Evolutionary conservation across 495 filamentous ascomycete genomes (phyloP).

Genomic region (Aspergillus sparsus): DNA sequence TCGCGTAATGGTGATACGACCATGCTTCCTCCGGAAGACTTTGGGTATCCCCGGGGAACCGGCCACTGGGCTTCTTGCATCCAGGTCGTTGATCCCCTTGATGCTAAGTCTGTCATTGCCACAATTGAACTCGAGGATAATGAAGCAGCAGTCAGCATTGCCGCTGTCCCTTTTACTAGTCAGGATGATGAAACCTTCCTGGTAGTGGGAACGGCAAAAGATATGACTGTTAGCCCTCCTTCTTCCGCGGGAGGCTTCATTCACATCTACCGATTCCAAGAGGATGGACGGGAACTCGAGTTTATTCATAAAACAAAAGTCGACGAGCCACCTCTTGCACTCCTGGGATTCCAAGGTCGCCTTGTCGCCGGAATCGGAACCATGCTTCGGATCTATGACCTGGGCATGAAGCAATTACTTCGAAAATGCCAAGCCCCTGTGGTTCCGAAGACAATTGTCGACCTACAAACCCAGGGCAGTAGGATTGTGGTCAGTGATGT

Average conservation of each 20-base stretch:
- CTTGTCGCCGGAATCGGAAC: conserved; percentile 82
- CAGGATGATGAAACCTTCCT: conserved; percentile 90
- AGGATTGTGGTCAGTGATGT: conserved; percentile 91
- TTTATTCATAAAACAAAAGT: conserved; percentile 96
- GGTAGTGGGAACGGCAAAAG: conserved; percentile 89
- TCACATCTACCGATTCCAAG: conserved; percentile 88
- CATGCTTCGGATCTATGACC: conserved; percentile 81
- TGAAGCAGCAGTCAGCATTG: conserved; percentile 86
- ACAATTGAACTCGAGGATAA: conserved; percentile 84
- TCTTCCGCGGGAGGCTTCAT: conserved; percentile 78
- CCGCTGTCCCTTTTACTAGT: conserved; percentile 78
- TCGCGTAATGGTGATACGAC: conserved; percentile 69
- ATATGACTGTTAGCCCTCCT: conserved; percentile 75
- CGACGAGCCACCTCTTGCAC: conserved; percentile 82
- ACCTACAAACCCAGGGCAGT: conserved; percentile 85
- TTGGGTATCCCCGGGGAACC: conserved; percentile 80
- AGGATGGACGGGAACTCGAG: conserved; percentile 81
- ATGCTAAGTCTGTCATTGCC: conserved; percentile 68
- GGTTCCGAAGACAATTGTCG: conserved; percentile 78
- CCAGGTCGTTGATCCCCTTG: conserved; percentile 80
- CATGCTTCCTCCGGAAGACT: conserved; percentile 75
- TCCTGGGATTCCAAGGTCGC: conserved; percentile 89
- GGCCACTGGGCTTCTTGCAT: conserved; percentile 96
- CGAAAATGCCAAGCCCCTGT: conserved; percentile 85
- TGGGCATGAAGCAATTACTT: conserved; percentile 86